phyloP scores from a whole-genome alignment of 148 eudicot genomes.

The Camellia granthamiana region DNA sequence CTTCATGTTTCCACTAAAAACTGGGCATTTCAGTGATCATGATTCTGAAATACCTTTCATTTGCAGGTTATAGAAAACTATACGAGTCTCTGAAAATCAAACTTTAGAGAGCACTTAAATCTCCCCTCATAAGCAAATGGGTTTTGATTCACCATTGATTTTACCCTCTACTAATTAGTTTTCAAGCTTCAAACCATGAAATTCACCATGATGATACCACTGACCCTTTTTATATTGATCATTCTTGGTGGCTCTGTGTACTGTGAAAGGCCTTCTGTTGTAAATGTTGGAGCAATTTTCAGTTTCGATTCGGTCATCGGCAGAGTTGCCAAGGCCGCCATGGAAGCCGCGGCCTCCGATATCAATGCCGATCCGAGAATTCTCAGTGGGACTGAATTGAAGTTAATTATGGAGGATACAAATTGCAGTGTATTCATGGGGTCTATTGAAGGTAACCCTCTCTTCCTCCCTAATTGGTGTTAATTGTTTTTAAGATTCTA shows the following conservation, averaged over 20 bases:
- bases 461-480: no score
- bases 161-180: neutral
- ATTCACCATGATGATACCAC: neutral
- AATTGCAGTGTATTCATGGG: constrained; percentile 35
- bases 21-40: no score
- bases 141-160: neutral
- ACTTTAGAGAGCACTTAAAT: neutral
- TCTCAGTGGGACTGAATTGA: constrained; percentile 27
- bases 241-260: constrained; percentile 8
- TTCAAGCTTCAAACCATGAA: constrained; percentile 8
- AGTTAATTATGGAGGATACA: constrained; percentile 24
- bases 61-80: no score
- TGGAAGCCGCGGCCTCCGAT: constrained; percentile 34
- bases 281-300: constrained; percentile 33
- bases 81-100: neutral
- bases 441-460: constrained; percentile 22
- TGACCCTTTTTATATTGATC: neutral
- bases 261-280: constrained; percentile 24
- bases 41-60: no score
- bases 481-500: neutral
- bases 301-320: constrained; percentile 32
- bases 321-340: constrained; percentile 30
- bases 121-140: neutral
- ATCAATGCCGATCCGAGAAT: constrained; percentile 22
- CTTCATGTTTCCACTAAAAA: no score